phyloP scores from a whole-genome alignment of 1,284 basidiomycete genomes.

The Boletus semigastroideus region DNA sequence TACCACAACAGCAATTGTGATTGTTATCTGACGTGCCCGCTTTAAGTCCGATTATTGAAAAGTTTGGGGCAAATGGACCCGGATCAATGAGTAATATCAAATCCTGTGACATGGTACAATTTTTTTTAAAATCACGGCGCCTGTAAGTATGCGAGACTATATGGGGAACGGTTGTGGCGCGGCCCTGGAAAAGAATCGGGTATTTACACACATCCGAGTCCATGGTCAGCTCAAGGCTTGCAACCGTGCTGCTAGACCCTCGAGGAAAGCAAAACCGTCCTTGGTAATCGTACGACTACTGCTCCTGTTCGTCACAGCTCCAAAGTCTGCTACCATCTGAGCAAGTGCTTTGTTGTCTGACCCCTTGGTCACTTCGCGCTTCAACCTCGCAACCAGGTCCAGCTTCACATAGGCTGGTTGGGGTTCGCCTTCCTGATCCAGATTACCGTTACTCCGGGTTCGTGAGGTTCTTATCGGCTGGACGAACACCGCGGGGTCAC shows the following conservation, averaged over 20 bases:
- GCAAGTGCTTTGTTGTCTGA: conserved; percentile 55
- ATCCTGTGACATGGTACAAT: neutral
- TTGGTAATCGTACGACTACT: conserved; percentile 69
- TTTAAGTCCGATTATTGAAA: neutral
- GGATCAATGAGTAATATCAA: neutral
- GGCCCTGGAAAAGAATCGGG: neutral
- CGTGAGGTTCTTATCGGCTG: conserved; percentile 51
- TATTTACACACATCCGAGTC: neutral
- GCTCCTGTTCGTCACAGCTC: conserved; percentile 60
- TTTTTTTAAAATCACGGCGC: conserved; percentile 5
- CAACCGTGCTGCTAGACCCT: conserved; percentile 54
- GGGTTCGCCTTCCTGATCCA: conserved; percentile 33
- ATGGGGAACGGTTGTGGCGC: no score
- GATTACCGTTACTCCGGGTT: conserved; percentile 36
- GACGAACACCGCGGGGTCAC: conserved; percentile 58
- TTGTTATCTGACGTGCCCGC: no score
- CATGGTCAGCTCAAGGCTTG: conserved; percentile 27
- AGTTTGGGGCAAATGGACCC: conserved; percentile 2
- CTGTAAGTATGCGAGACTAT: no score
- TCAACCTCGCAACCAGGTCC: conserved; percentile 55
- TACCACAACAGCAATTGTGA: no score
- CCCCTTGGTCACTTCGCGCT: conserved; percentile 50
- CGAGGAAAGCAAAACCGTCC: conserved; percentile 71
- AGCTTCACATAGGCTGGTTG: conserved; percentile 54
- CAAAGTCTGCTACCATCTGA: conserved; percentile 64